phyloP scores from a whole-genome alignment of 257 asterid genomes.

The Plantago elongata region DNA sequence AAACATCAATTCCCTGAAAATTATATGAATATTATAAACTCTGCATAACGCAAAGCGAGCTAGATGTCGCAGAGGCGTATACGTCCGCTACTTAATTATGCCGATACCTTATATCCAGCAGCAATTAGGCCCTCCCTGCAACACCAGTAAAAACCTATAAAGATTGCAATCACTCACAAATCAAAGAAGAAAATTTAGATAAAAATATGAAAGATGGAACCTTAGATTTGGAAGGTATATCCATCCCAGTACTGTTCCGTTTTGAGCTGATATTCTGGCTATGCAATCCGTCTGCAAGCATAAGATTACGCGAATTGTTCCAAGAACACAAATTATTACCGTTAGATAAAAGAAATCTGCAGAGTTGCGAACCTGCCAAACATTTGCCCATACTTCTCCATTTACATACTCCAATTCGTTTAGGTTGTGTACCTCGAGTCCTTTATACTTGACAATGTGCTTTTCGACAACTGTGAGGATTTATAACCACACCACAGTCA shows the following conservation, averaged over 20 bases:
- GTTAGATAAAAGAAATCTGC: neutral
- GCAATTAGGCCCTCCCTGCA: constrained; percentile 49
- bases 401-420: constrained; percentile 85
- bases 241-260: constrained; percentile 76
- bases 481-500: neutral
- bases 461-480: constrained; percentile 49
- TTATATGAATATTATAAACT: constrained; percentile 6
- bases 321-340: too few species aligned
- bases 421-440: constrained; percentile 65
- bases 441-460: constrained; percentile 62
- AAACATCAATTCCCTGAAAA: constrained; percentile 67
- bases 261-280: constrained; percentile 68
- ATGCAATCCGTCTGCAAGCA: constrained; percentile 83
- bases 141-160: constrained; percentile 2
- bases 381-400: constrained; percentile 95
- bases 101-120: constrained; percentile 51
- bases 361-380: constrained; percentile 31
- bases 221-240: constrained; percentile 70
- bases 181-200: neutral
- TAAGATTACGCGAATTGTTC: too few species aligned
- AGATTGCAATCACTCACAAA: neutral
- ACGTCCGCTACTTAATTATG: neutral
- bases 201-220: constrained; percentile 25
- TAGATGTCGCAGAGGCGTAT: too few species aligned
- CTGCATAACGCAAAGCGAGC: neutral